Evolutionary conservation across 2,329 filamentous ascomycete species (phyloP), one percentile per base, ranked within the genome.

Genomic region (Cladosporium phlei): DNA sequence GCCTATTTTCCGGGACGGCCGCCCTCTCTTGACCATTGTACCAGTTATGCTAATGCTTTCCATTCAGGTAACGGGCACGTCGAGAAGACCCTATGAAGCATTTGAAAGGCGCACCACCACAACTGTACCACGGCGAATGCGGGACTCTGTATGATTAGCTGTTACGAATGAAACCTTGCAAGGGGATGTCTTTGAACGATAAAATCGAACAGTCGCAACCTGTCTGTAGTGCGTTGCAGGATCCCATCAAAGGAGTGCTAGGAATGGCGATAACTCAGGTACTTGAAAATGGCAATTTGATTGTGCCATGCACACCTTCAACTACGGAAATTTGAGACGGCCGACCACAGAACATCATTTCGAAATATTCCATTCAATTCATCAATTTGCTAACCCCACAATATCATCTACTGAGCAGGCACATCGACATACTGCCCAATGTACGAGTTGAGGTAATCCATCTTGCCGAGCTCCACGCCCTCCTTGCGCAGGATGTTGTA

Each of bases 401-500:
- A n/a, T n/a, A n/a, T n/a, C n/a, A n/a, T n/a, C n/a, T n/a, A n/a
- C n/a, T n/a, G n/a, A 22, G 39, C 39, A 32, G 39, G 28, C 8
- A 45, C 12, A 22, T 45, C 42, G 12, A 45, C 24, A 17, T 45
- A 45, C 7, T 28, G 32, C 11, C 30, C 30, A 19, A 45, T 29
- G 25, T 45, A 45, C 12, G 42, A 12, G 11, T 9, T 37, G 27
- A 80, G 53, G 59, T 68, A 85, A 56, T 83, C 77, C 43, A 51
- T 28, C 71, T 85, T 85, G 27, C 79, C 80, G 14, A 86, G 16
- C 0, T 69, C 66, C 20, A 83, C 77, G 2, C 82, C 82, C 64
- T 79, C 73, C 58, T 71, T 74, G 50, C 82, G 69, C 59, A 85
- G 59, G 46, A 86, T 78, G 20, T 64, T 69, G 66, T 86, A 86